Base-by-base conservation (phyloP, 495 filamentous ascomycete species). In the Hypoxylon crocopeplum region DNA sequence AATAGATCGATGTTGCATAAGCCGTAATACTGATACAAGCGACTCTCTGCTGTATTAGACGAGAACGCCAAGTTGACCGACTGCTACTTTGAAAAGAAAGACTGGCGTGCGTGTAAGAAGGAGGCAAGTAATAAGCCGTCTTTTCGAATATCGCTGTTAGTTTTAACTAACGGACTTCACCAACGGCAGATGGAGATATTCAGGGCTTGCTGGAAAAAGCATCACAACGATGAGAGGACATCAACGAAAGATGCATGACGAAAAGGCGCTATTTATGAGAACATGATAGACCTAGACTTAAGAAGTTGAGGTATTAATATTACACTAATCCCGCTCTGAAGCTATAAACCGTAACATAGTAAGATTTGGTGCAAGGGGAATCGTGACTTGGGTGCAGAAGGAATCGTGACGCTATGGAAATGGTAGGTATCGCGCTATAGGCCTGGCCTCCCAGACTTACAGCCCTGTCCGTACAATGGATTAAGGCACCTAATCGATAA, bases 11-110 rank as follows among this genome's bases (percentile, higher is more conserved):
- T 45, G 34, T 34, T 29, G 8, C 7, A 19, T 38, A 13, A 3
- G 32, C 13, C 4, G n/a, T 2, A 13, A 27, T 3, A 8, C 24
- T 27, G 8, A 27, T 16, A 17, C 16, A 19, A 17, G 15, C 10
- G 4, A 19, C 7, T 13, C 13, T 17, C 34, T 38, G 5, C 13
- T 7, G 10, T 7, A 8, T 20, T 57, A 97, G 94, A 77, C 24
- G 93, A 98, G 69, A 96, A 98, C 71, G 77, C 82, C 22, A 96
- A 85, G 66, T 79, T 98, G 87, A 97, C 90, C 42, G 89, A 97
- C 73, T 98, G 94, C 73, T 97, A 93, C 70, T 97, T 84, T 72
- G 89, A 92, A 15, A 97, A 93, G 81, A 97, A 92, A 72, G 94
- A 98, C 72, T 98, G 94, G 94, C 82, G 94, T 64, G 76, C 80